A percentile compares a stretch with the other conserved stretches of the same genome.
These are phyloP conservation scores for Clonostachys sp. DNA, from an alignment of 2,329 filamentous ascomycete species.

Conservation along the genomic window DNA sequence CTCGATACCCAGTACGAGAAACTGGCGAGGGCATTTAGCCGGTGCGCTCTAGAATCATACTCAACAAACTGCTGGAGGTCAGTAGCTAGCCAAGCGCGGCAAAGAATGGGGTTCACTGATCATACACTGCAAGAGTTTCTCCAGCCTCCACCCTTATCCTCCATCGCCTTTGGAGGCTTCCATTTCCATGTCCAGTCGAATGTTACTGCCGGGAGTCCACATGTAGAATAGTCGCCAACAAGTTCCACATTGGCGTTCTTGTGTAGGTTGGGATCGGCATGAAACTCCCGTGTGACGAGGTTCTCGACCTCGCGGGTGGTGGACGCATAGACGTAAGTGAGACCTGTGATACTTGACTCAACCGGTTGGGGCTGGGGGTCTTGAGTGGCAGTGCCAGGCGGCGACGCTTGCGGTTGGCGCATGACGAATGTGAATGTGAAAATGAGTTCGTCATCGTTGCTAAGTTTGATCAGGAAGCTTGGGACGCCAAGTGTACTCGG, in stretches of 20 bases:
- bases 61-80: slow-evolving; percentile 71
- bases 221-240: slow-evolving; percentile 86
- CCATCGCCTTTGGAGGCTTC: slow-evolving; percentile 77
- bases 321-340: slow-evolving; percentile 90
- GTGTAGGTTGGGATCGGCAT: slow-evolving; percentile 94
- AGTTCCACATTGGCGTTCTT: slow-evolving; percentile 95
- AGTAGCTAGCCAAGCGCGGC: slow-evolving; percentile 9
- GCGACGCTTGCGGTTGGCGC: slow-evolving; percentile 36
- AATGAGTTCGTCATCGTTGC: slow-evolving; percentile 85
- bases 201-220: slow-evolving; percentile 75
- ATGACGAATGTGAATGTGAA: slow-evolving; percentile 93
- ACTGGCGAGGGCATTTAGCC: slow-evolving; percentile 79
- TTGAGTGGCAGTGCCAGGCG: slow-evolving; percentile 28
- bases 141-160: slow-evolving; percentile 89
- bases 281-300: slow-evolving; percentile 89
- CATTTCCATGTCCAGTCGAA: slow-evolving; percentile 98
- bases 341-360: slow-evolving; percentile 78
- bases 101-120: slow-evolving; percentile 5
- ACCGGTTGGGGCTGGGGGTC: slow-evolving; percentile 39
- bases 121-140: slow-evolving; percentile 86
- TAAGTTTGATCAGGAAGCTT: slow-evolving; percentile 79
- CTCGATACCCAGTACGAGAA: slow-evolving; percentile 96
- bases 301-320: slow-evolving; percentile 87
- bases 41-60: slow-evolving; percentile 90
- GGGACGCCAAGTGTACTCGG: slow-evolving; percentile 45